Base-by-base conservation (phyloP, 306 rosid species). In the Sicyos edulis region DNA sequence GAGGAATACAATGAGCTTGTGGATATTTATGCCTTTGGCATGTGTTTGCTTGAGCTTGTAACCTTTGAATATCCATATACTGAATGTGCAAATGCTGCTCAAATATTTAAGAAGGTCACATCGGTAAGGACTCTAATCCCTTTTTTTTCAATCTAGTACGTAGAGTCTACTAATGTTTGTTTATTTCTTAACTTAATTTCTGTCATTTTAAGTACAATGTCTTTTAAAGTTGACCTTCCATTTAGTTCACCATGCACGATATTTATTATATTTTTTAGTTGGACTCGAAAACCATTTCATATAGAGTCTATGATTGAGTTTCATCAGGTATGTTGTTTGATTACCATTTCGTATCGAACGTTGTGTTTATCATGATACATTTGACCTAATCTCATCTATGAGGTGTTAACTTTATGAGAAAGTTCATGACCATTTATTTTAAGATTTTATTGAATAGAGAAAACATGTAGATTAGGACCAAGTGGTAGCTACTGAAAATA, bases 1-100 rank as follows among this genome's bases (percentile, higher is more conserved):
- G 44, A 37, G 44, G 44, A 37, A 37, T 37, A 37, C 44, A 37
- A 37, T 37, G 44, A 37, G 44, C 44, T 37, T 37, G 44, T 37
- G 44, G 44, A 37, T 37, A 37, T 37, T 37, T 37, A 37, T 37
- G 44, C 44, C 7, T 37, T 37, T 1, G 44, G 44, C 44, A 37
- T 37, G 44, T 37, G 44, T 37, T 37, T 37, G 44, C 44, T 37
- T 6, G 99, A 95, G 85, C 74, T 95, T 89, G 97, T 91, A 76
- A 95, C 97, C 1, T 80, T 95, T 47, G 96, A 95, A 84, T 95
- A 95, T 60, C 99, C 99, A 5, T 95, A 95, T 74, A 74, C 75
- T 37, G 99, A 95, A 86, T 95, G 99, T 81, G 32, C 86, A 76
- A 95, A 89, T 86, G 97, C 99, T 74, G 99, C 99, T 84, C 99